Evolutionary conservation across 1,139 yeast species (phyloP), one percentile per base, ranked within the genome.

Genomic region (Geotrichum candidum): DNA sequence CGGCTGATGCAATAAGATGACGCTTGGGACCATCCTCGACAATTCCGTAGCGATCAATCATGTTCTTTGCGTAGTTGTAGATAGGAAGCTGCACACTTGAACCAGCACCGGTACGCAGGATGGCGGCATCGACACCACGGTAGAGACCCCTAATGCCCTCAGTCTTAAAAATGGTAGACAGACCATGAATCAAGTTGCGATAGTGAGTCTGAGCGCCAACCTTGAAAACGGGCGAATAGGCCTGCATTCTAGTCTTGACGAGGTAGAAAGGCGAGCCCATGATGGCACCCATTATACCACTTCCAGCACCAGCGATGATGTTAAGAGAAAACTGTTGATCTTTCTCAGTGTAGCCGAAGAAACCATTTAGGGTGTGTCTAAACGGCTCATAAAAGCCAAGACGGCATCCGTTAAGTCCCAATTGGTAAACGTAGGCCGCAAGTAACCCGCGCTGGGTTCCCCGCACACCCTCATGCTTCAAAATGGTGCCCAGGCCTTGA

Each of bases 61-160:
- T 79, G 66, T 80, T 76, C 74, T 94, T 94, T 60, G 92, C 84
- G 67, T 83, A 83, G 74, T 87, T 88, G 76, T 94, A 94, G 58
- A 91, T 84, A n/a, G 99, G 98, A 69, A 94, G 79, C 77, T 94
- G 99, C 38, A 91, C 97, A 48, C 96, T 83, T 11, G 98, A 92
- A 1, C 99, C 99, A 57, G 94, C 89, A 70, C 97, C 97, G 0
- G 99, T 94, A 75, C 99, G 83, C 66, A 94, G 77, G 55, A 91
- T 83, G 1, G 99, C 98, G 2, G 99, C 97, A 73, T 90, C 96
- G 3, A 91, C 90, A 65, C 99, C 99, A 65, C 96, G 81, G 76
- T 85, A 92, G 64, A 89, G 78, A 1, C 97, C 98, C 61, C 74
- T 77, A 65, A 90, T 57, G 2, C 98, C 98, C 70, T 90, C 96